A percentile compares a stretch with the other conserved stretches of the same genome.
Conservation (phyloP, 495 filamentous ascomycete genomes). For the Penicillium dipodomyicola region DNA sequence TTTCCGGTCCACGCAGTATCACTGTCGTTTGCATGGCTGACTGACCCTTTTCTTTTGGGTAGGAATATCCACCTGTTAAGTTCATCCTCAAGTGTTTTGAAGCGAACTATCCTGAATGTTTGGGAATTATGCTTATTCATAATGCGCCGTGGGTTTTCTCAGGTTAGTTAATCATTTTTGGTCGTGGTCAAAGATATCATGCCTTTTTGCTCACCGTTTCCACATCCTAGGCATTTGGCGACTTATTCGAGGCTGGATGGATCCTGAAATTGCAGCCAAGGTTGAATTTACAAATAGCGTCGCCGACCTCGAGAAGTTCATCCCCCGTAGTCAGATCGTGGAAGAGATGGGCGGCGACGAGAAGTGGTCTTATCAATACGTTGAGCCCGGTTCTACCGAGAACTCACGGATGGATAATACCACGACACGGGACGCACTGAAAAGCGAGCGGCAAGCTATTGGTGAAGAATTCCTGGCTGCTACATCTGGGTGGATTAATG, state of each 20-base stretch:
- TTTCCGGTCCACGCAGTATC: not conserved
- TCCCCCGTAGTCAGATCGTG: conserved; percentile 64
- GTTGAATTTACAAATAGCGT: conserved; percentile 85
- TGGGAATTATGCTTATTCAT: conserved; percentile 85
- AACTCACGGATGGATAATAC: conserved; percentile 68
- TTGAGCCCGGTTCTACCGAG: conserved; percentile 71
- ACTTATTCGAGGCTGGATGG: conserved; percentile 90
- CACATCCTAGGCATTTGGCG: conserved; percentile 63
- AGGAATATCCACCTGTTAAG: conserved; percentile 93
- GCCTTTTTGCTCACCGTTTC: not conserved
- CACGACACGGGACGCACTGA: conserved; percentile 55
- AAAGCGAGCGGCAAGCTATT: conserved; percentile 55
- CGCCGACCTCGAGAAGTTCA: conserved; percentile 72
- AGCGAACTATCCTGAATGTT: conserved; percentile 90
- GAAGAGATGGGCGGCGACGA: conserved; percentile 80
- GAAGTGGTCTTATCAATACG: conserved; percentile 75
- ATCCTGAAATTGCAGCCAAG: conserved; percentile 91
- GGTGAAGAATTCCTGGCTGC: conserved; percentile 65
- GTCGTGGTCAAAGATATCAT: not conserved
- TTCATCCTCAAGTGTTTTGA: conserved; percentile 98
- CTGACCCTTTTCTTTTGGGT: not conserved
- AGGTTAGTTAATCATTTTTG: conserved; percentile 41
- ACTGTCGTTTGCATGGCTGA: not conserved
- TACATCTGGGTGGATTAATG: conserved; percentile 66
- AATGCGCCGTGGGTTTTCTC: conserved; percentile 96